Percentiles rank a stretch among this genome's conserved stretches.
Conservation (phyloP, 208 protist species). For the Leptomonas pyrrhocoris region DNA sequence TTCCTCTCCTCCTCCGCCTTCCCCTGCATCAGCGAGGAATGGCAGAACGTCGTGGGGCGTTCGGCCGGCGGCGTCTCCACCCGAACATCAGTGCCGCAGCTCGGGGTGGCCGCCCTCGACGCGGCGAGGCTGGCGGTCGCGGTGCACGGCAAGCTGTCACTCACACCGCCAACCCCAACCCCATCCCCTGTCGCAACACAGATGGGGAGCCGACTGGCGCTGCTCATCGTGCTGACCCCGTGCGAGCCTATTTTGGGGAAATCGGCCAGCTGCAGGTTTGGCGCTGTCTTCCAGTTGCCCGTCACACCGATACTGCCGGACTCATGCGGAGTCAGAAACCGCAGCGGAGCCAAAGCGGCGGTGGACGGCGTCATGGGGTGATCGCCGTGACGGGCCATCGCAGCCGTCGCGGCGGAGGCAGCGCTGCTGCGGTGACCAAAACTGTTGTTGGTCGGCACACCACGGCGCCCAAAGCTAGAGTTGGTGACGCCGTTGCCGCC, state of each 20-base stretch:
- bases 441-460: constrained; percentile 28
- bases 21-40: background rate
- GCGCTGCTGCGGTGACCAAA: constrained; percentile 18
- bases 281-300: constrained; percentile 10
- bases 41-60: background rate
- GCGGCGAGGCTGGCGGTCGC: background rate
- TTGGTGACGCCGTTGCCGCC: constrained; percentile 27
- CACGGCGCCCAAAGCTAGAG: constrained; percentile 34
- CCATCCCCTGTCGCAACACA: background rate
- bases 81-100: background rate
- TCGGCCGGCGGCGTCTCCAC: background rate
- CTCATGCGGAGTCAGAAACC: constrained; percentile 24
- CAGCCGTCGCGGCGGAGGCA: background rate
- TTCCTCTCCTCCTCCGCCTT: background rate
- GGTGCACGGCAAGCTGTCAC: background rate
- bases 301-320: constrained; percentile 2
- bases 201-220: background rate
- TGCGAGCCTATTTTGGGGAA: constrained; percentile 8
- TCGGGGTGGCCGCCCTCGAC: background rate
- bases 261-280: constrained; percentile 9
- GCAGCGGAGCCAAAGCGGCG: constrained; percentile 4
- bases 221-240: constrained; percentile 7
- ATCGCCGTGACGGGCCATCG: constrained; percentile 17
- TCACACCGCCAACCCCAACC: background rate
- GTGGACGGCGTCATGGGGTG: background rate